phyloP scores from a whole-genome alignment of 371 early-diverging fungal species.

The Enterospora canceri region DNA sequence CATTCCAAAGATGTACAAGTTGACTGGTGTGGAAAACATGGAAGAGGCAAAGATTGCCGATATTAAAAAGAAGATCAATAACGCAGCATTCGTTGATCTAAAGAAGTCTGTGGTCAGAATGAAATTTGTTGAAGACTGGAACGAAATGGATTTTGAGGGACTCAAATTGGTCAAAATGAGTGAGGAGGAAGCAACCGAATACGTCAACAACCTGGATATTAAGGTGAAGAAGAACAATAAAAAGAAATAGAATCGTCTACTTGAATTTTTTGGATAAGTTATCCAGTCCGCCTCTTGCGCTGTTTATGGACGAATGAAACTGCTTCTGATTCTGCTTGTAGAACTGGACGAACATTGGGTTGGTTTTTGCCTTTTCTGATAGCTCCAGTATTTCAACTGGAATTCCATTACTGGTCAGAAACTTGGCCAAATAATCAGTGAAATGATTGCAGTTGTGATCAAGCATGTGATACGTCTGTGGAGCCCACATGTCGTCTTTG shows the following conservation, averaged over 20 bases:
- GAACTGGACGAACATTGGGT: not conserved
- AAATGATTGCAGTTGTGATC: conserved; percentile 57
- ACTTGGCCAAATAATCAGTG: conserved; percentile 32
- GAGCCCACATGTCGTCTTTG: conserved; percentile 25
- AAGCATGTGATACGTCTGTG: conserved; percentile 48
- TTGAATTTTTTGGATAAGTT: conserved; percentile 1
- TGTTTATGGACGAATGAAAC: not conserved
- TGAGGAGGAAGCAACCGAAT: conserved; percentile 40
- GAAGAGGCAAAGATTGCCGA: conserved; percentile 21
- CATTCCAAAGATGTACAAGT: conserved; percentile 41
- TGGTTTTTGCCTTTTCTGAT: conserved; percentile 23
- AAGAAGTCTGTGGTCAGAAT: conserved; percentile 43
- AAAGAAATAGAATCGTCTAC: not conserved
- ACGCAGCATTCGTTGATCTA: conserved; percentile 53
- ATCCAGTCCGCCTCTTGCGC: not conserved
- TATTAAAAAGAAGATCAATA: conserved; percentile 35
- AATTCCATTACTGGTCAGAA: conserved; percentile 39
- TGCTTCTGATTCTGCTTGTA: not conserved
- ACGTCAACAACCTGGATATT: conserved; percentile 31
- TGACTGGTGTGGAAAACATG: conserved; percentile 7
- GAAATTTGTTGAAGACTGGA: conserved; percentile 44
- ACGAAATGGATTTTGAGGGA: conserved; percentile 28
- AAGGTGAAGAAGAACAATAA: conserved; percentile 5
- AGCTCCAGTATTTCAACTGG: conserved; percentile 54
- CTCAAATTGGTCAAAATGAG: conserved; percentile 26